Evolutionary conservation across 2,329 filamentous ascomycete genomes (phyloP), one percentile per base, ranked within the genome.

Genomic region (Venturia aucupariae): DNA sequence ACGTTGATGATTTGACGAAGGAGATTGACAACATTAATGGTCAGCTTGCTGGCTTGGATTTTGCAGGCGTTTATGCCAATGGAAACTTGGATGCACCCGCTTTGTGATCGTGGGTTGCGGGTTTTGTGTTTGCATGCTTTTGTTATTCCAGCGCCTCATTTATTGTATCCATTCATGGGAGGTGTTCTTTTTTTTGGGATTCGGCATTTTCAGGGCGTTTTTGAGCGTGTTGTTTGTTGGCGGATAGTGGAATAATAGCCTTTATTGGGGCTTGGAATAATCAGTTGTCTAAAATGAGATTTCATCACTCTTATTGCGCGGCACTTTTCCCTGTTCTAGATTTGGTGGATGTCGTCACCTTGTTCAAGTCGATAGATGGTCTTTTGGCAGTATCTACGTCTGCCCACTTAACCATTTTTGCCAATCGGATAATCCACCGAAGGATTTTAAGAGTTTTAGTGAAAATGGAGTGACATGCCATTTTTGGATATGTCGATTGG

Each of bases 1-100:
- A 96, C 69, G 77, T 91, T 35, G 90, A 94, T 65, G 92, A 96
- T 76, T 75, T 97, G 65, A 89, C 88, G 51, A 80, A 78, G 42
- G 92, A 96, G 77, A 93, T 96, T 67, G 84, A 86, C 67, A 80
- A 79, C 35, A 76, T 91, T 15, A 86, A 81, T 68, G 79, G 78
- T n/a, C 84, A 86, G 70, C 81, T 94, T 6, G 81, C 80, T 0
- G 83, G 83, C 22, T 80, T 93, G 4, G 90, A 93, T 67, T 84
- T 84, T 70, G 81, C 81, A 46, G 75, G 79, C 38, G 77, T 78
- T 19, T 84, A 84, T 68, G 71, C 60, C 7, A 71, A 57, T 57
- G 51, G 51, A 19, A 35, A 35, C 35, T 57, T 57, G 51, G 27
- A 35, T 32, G 27, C 35, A 10, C 27, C 27, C 22, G 51, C 30